phyloP scores from a whole-genome alignment of 202 grass and related monocot genomes.

The Setaria viridis region DNA sequence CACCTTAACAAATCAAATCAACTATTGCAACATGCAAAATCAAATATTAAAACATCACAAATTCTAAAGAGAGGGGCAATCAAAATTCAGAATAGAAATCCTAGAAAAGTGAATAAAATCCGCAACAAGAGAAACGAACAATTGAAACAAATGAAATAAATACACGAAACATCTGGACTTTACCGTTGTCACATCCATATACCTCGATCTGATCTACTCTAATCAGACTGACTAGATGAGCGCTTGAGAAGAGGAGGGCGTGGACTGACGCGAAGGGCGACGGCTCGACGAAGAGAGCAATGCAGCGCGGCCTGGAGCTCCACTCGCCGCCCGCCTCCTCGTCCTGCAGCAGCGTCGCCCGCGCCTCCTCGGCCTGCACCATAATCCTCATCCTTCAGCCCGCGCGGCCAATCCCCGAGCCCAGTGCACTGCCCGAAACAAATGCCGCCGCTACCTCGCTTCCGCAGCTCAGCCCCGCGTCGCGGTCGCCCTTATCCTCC shows the following conservation, averaged over 20 bases:
- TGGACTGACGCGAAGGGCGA: conserved; percentile 89
- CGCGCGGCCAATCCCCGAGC: conserved; percentile 22
- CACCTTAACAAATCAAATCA: too few species aligned
- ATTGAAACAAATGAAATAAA: too few species aligned
- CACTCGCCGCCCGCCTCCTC: conserved; percentile 47
- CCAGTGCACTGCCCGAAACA: conserved; percentile 17
- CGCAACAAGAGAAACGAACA: too few species aligned
- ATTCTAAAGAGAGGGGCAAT: too few species aligned
- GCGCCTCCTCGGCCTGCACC: conserved; percentile 43
- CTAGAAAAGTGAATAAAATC: too few species aligned
- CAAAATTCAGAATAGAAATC: too few species aligned
- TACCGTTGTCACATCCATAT: too few species aligned
- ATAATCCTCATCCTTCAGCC: neutral
- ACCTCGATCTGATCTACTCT: conserved; percentile 52
- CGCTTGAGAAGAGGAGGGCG: neutral
- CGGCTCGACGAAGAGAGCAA: conserved; percentile 95
- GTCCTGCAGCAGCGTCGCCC: conserved; percentile 46
- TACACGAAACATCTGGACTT: too few species aligned
- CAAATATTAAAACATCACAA: too few species aligned
- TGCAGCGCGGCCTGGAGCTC: conserved; percentile 74
- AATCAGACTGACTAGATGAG: neutral
- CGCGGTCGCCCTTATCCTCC: conserved; percentile 38
- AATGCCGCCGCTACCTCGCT: conserved; percentile 22
- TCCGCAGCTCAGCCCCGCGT: conserved; percentile 36
- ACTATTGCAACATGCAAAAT: too few species aligned